Conservation (phyloP, 2,329 filamentous ascomycete genomes). For the Pestalotiopsis sp. region DNA sequence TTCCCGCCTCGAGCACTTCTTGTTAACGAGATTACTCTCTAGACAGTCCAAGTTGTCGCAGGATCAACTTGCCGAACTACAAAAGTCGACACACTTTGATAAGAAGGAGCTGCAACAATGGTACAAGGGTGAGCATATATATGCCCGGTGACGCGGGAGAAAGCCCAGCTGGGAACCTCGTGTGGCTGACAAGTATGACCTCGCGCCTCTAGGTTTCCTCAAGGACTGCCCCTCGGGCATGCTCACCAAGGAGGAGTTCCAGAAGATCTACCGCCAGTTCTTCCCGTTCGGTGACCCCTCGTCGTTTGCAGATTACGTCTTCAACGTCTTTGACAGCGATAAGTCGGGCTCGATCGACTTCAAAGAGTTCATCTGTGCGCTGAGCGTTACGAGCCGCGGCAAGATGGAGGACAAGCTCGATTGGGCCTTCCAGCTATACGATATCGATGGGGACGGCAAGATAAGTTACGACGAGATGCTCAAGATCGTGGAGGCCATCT, state of each 20-base stretch:
- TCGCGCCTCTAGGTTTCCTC: slow-evolving; percentile 72
- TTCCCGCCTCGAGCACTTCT: background rate
- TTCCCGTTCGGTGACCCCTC: slow-evolving; percentile 98
- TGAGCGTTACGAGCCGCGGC: slow-evolving; percentile 94
- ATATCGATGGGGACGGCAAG: slow-evolving; percentile 98
- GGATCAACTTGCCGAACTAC: slow-evolving; percentile 91
- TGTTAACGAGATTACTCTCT: slow-evolving; percentile 18
- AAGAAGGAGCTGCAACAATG: slow-evolving; percentile 99
- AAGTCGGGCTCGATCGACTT: slow-evolving; percentile 98
- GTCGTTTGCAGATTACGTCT: slow-evolving; percentile 97
- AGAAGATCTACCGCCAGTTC: slow-evolving; percentile 99
- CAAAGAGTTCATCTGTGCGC: slow-evolving; percentile 98
- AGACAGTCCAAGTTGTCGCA: slow-evolving; percentile 99
- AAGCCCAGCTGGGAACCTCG: background rate
- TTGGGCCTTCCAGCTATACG: slow-evolving; percentile 99
- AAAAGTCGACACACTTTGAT: slow-evolving; percentile 97
- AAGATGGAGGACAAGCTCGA: slow-evolving; percentile 99
- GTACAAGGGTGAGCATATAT: slow-evolving; percentile 80
- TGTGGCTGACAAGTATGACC: background rate
- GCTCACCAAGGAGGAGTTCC: slow-evolving; percentile 97
- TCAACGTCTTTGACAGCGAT: slow-evolving; percentile 98
- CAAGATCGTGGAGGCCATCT: slow-evolving; percentile 97
- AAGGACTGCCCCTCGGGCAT: slow-evolving; percentile 98
- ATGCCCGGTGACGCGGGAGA: background rate
- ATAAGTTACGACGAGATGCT: slow-evolving; percentile 99